Percentiles rank a stretch among this genome's conserved stretches.
Evolutionary conservation across 257 asterid genomes (phyloP).

Genomic region (Solanum megistacrolobum): DNA sequence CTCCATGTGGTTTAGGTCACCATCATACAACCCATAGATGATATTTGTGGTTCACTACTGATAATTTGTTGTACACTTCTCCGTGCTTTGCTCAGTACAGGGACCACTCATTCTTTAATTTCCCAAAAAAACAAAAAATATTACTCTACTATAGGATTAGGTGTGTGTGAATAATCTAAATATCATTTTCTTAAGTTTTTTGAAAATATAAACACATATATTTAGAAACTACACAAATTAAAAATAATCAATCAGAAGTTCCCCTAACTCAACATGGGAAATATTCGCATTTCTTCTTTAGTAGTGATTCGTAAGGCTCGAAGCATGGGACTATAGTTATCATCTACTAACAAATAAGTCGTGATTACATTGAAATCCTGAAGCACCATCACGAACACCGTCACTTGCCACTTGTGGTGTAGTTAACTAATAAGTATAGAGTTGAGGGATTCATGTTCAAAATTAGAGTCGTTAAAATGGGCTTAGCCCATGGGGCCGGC

Average conservation of each 20-base stretch:
- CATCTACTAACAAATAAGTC: not conserved
- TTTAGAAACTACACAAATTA: not conserved
- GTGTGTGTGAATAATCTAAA: not conserved
- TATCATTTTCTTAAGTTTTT: not conserved
- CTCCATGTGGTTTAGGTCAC: constrained; percentile 64
- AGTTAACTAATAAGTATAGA: not conserved
- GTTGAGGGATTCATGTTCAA: not conserved
- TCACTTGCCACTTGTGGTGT: not conserved
- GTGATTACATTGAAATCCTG: not conserved
- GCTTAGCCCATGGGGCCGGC: no score
- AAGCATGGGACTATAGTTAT: not conserved
- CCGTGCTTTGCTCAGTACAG: constrained; percentile 3
- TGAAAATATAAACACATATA: not conserved
- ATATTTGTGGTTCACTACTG: not conserved
- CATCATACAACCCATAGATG: constrained; percentile 16
- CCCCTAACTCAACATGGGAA: not conserved
- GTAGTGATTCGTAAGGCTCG: not conserved
- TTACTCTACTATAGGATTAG: not conserved
- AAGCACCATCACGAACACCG: not conserved
- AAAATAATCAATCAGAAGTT: not conserved
- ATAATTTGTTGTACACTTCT: not conserved
- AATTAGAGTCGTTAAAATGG: no score
- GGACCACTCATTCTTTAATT: not conserved
- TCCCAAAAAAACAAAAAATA: not conserved
- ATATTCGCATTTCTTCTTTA: not conserved